Base-by-base conservation (phyloP, 768 basidiomycete genomes). In the Ramaria sp. region DNA sequence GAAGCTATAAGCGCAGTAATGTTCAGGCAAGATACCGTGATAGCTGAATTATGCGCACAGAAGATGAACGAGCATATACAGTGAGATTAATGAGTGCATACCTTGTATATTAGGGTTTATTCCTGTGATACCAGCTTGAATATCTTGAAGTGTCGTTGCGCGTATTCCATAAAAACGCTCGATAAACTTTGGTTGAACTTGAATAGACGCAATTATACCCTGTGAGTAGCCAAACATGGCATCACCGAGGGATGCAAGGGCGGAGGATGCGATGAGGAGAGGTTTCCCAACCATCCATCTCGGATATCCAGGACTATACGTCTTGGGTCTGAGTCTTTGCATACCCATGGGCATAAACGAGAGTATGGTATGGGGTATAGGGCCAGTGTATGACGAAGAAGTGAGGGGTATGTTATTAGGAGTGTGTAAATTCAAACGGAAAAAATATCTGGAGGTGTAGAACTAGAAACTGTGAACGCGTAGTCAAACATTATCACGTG, bases 201-300 rank as follows among this genome's bases (percentile, higher is more conserved):
- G 77, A 19, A 75, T 71, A 3, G 76, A 70, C 4, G 77, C 78
- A 43, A 78, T 78, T 59, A 75, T 74, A 3, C 78, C 78, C 60
- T 79, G 78, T 43, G 75, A 73, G 56, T 79, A 80, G 5, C 78
- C 78, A 60, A 80, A 79, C 72, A 79, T 77, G 7, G 77, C 78
- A 61, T 80, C 78, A 51, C 78, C 78, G 60, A 80, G 71, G 59
- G 76, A 76, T n/a, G 78, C 77, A 39, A 77, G 69, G 0, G 77
- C 78, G 55, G 77, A 76, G 34, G 78, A 78, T 47, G 71, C 73
- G 64, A 78, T 75, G 7, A 80, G 70, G 24, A 80, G 68, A 30
- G 73, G 74, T 47, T 68, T 69, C 19, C 78, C 78, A 27, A 76
- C 72, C 73, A 78, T 72, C 75, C 76, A 77, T 70, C 71, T 67